These are phyloP conservation scores for Solanum appendiculatum DNA, from an alignment of 257 asterid genomes.

Conservation along the genomic window DNA sequence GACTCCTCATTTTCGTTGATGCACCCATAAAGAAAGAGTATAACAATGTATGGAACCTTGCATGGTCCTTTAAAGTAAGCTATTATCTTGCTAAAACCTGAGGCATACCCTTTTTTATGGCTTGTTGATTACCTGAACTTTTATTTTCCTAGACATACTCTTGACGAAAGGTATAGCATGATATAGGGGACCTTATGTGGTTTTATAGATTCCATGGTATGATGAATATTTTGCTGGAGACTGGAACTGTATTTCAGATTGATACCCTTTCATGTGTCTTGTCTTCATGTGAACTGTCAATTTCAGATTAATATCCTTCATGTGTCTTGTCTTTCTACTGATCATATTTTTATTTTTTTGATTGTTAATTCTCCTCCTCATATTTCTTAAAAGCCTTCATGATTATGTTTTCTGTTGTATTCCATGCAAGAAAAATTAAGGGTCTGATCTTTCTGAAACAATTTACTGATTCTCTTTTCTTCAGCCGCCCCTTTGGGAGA, in stretches of 20 bases:
- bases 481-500: slow-evolving; percentile 96
- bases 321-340: not conserved
- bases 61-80: not conserved
- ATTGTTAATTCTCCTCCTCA: not conserved
- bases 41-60: not conserved
- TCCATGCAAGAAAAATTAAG: not conserved
- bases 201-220: not conserved
- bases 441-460: not conserved
- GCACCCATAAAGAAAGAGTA: not conserved
- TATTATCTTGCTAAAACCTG: not conserved
- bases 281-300: not conserved
- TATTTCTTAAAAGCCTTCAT: not conserved
- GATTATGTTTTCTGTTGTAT: not conserved
- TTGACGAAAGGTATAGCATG: not conserved
- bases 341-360: not conserved
- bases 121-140: not conserved
- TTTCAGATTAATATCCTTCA: not conserved
- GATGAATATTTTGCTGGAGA: not conserved
- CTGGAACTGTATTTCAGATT: not conserved
- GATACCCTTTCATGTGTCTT: not conserved
- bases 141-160: not conserved
- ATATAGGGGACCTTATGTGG: not conserved
- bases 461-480: not conserved
- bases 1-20: not conserved
- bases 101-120: not conserved